Evolutionary conservation across 1,284 basidiomycete genomes (phyloP), one percentile per base, ranked within the genome.

Genomic region (Trichosporon faecale): DNA sequence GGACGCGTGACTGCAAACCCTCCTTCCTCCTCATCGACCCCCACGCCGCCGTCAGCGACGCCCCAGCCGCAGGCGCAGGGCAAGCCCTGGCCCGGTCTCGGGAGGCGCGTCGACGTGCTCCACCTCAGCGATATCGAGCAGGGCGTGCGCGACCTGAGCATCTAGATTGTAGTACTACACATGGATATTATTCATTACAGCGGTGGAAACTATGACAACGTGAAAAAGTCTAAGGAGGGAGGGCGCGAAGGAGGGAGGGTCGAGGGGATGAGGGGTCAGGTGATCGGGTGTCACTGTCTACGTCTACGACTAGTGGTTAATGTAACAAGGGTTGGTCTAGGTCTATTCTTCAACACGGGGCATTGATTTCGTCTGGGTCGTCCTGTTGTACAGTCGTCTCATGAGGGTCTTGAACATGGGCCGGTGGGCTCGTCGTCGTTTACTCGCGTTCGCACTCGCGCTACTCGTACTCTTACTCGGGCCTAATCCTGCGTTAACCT

Each of bases 51-150:
- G 16, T 8, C 37, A 2, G 33, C 68, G n/a, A 35, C 70, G 16
- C 21, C 61, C 14, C 77, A 82, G 84, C 66, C 84, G 85, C 71
- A 89, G 88, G 61, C 89, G 88, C 70, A 66, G 25, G 78, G 81
- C 12, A 83, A 89, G 66, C 93, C 93, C 2, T 96, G 94, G 94
- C 89, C 90, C 74, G 92, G 91, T 6, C 83, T 95, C 25, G 87
- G 89, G 11, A 74, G 71, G 61, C 52, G 69, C 25, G 74, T 80
- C 7, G 79, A 81, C 35, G 79, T 82, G 14, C 65, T 83, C 27
- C 60, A 23, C 7, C 66, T 83, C 40, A 66, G 18, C 16, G 57
- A 61, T 18, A 61, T 61, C 57, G 57, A 61, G 27, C 49, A 40
- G 64, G 68, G 29, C 57, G 55, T 61, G 16, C 27, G 27, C 14